Evolutionary conservation across 2,329 filamentous ascomycete genomes (phyloP).

Genomic region (Fusarium humuli): DNA sequence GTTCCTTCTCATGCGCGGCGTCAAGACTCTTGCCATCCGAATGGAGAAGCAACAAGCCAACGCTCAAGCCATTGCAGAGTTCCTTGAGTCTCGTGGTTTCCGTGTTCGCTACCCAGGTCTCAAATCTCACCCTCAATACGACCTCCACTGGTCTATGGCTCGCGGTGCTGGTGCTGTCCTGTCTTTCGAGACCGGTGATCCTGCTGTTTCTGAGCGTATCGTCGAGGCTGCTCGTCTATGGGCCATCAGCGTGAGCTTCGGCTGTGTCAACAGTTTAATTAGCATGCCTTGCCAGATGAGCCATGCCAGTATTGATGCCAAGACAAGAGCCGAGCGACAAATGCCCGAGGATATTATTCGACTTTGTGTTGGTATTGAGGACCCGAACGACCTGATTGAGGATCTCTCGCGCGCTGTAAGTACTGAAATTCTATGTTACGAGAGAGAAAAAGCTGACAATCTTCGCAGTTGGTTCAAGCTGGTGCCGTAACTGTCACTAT

Average conservation of each 20-base stretch:
- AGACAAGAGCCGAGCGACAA: conserved; percentile 87
- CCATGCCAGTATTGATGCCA: conserved; percentile 96
- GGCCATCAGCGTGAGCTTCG: conserved; percentile 97
- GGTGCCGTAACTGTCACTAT: conserved; percentile 89
- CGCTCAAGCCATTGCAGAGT: conserved; percentile 89
- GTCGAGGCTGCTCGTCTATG: conserved; percentile 92
- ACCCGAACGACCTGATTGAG: conserved; percentile 89
- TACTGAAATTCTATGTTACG: conserved; percentile 43
- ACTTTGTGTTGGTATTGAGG: conserved; percentile 96
- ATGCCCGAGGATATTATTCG: conserved; percentile 98
- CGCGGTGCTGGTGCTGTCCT: conserved; percentile 93
- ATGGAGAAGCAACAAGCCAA: conserved; percentile 99
- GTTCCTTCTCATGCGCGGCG: conserved; percentile 92
- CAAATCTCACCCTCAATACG: conserved; percentile 95
- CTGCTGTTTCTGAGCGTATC: conserved; percentile 86
- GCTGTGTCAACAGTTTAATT: conserved; percentile 97
- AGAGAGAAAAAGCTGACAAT: conserved; percentile 37
- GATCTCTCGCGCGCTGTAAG: conserved; percentile 91
- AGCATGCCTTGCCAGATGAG: conserved; percentile 99
- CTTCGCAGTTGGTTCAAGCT: conserved; percentile 84
- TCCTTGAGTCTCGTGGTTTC: conserved; percentile 91
- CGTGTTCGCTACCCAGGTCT: conserved; percentile 94
- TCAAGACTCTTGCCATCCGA: conserved; percentile 96
- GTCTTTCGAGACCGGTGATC: conserved; percentile 94
- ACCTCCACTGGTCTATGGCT: conserved; percentile 94